Evolutionary conservation across 441 rosid species (phyloP).

Genomic region (Populus trichocarpa): DNA sequence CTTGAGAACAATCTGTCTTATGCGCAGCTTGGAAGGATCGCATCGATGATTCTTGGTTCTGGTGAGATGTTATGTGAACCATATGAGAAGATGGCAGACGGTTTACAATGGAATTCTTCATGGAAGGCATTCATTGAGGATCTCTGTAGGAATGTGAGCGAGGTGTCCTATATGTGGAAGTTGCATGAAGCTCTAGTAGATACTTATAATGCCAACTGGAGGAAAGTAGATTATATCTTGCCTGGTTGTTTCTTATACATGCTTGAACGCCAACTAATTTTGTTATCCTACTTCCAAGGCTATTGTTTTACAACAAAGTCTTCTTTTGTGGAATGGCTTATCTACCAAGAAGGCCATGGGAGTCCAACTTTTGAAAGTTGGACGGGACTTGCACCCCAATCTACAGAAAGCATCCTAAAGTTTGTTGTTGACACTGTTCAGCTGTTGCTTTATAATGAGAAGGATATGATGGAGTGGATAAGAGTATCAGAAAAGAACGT

Average conservation of each 20-base stretch:
- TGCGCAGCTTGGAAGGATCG: conserved; percentile 36
- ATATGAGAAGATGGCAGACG: conserved; percentile 8
- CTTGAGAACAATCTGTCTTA: conserved; percentile 27
- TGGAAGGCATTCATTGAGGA: conserved; percentile 27
- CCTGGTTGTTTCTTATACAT: conserved; percentile 45
- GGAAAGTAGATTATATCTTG: conserved; percentile 30
- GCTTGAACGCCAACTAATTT: conserved; percentile 32
- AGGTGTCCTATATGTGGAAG: background rate
- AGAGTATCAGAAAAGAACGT: background rate
- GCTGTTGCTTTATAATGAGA: conserved; percentile 16
- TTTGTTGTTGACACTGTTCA: conserved; percentile 7
- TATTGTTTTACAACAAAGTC: conserved; percentile 26
- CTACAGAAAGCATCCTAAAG: background rate
- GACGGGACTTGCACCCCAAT: conserved; percentile 18
- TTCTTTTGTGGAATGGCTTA: conserved; percentile 35
- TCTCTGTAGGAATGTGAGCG: conserved; percentile 5
- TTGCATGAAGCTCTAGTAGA: conserved; percentile 33
- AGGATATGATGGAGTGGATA: conserved; percentile 34
- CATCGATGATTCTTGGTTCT: conserved; percentile 41
- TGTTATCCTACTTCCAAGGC: conserved; percentile 22
- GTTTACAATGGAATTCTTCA: conserved; percentile 12
- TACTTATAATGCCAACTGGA: conserved; percentile 36
- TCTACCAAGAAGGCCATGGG: conserved; percentile 11
- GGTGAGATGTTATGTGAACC: conserved; percentile 9
- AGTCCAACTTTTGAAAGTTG: background rate